Evolutionary conservation across 176 grass and related monocot species (phyloP).

Genomic region (Oryza glaberrima): DNA sequence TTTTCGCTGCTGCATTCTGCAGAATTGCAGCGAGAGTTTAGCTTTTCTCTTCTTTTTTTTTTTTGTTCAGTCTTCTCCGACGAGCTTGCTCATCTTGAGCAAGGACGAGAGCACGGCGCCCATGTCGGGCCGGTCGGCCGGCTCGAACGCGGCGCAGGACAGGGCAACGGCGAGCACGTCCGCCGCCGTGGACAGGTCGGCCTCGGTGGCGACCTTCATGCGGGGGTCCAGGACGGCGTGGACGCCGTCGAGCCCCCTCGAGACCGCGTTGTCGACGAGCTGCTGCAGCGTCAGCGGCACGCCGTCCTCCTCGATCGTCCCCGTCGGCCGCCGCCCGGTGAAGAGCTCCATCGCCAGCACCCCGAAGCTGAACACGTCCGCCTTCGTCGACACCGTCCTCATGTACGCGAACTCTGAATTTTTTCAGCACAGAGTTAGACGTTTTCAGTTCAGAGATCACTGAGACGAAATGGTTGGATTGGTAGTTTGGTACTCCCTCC

Average conservation of each 20-base stretch:
- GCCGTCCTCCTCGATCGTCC: slow-evolving; percentile 58
- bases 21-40: background rate
- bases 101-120: slow-evolving; percentile 58
- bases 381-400: slow-evolving; percentile 66
- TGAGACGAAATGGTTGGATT: too few species aligned
- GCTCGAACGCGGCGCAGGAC: slow-evolving; percentile 64
- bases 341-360: slow-evolving; percentile 81
- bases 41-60: background rate
- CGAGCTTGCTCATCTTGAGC: slow-evolving; percentile 52
- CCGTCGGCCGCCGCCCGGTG: slow-evolving; percentile 70
- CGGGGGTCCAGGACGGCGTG: slow-evolving; percentile 55
- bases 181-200: slow-evolving; percentile 54
- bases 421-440: background rate
- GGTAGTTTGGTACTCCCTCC: too few species aligned
- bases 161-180: slow-evolving; percentile 56
- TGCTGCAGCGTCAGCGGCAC: slow-evolving; percentile 69
- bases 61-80: background rate
- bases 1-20: background rate
- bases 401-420: slow-evolving; percentile 83
- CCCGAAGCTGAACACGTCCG: slow-evolving; percentile 95
- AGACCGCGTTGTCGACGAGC: slow-evolving; percentile 65
- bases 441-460: background rate
- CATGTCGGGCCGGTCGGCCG: slow-evolving; percentile 78
- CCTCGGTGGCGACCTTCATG: slow-evolving; percentile 54
- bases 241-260: slow-evolving; percentile 50